These are phyloP conservation scores for Lupinus albus DNA, from an alignment of 306 rosid species.

Conservation along the genomic window DNA sequence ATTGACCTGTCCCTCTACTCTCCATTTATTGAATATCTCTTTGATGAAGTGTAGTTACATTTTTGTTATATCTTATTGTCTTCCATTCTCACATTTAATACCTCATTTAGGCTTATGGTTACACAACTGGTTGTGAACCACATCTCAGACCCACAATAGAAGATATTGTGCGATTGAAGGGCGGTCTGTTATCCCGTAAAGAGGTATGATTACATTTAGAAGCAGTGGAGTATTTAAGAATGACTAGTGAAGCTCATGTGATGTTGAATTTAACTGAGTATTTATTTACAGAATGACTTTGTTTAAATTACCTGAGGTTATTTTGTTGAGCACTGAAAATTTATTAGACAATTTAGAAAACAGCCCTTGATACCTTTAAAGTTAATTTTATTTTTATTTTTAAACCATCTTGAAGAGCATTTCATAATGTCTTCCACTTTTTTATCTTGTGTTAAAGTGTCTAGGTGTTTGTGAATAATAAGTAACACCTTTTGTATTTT, in stretches of 20 bases:
- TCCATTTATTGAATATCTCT: neutral
- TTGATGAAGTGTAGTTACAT: neutral
- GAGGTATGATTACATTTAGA: constrained; percentile 57
- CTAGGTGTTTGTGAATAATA: too few species aligned
- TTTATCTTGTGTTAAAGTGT: too few species aligned
- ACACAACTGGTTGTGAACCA: constrained; percentile 76
- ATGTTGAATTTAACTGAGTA: neutral
- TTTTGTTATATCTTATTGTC: constrained; percentile 8
- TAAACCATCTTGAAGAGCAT: too few species aligned
- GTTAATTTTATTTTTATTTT: too few species aligned
- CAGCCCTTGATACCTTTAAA: too few species aligned
- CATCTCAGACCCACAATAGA: constrained; percentile 83
- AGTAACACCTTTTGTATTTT: too few species aligned
- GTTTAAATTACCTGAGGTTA: neutral
- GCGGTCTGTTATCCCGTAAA: constrained; percentile 57
- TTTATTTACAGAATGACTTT: neutral
- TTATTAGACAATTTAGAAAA: too few species aligned
- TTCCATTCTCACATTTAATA: constrained; percentile 41
- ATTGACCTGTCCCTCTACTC: neutral
- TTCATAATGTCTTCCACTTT: too few species aligned
- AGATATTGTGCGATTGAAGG: constrained; percentile 66
- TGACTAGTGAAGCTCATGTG: too few species aligned
- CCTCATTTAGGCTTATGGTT: constrained; percentile 74
- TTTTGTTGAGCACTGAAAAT: too few species aligned
- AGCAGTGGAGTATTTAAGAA: neutral